Base-by-base conservation (phyloP, 768 basidiomycete species). In the Mycena crocata region DNA sequence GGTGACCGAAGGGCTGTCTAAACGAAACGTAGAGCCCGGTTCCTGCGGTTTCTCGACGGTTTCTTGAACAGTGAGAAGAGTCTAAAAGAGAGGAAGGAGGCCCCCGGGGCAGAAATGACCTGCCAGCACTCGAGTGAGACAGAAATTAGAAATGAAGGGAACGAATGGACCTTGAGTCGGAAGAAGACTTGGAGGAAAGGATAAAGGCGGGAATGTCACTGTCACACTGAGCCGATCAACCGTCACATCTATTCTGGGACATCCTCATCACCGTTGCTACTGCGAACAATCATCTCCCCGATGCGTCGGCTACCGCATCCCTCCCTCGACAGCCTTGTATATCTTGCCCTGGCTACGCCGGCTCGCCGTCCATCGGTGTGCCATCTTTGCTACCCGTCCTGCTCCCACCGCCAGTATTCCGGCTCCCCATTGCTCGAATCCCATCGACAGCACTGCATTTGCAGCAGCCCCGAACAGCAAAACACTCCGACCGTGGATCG, bases 241-340 rank as follows among this genome's bases (percentile, higher is more conserved):
- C n/a, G n/a, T n/a, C n/a, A n/a, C n/a, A n/a, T n/a, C n/a, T n/a
- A n/a, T n/a, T n/a, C n/a, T n/a, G n/a, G n/a, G n/a, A n/a, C n/a
- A n/a, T n/a, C n/a, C n/a, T n/a, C n/a, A n/a, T n/a, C n/a, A n/a
- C n/a, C n/a, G n/a, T n/a, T n/a, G n/a, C n/a, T n/a, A n/a, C n/a
- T n/a, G n/a, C n/a, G n/a, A n/a, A n/a, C n/a, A n/a, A n/a, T n/a
- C n/a, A n/a, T n/a, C n/a, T n/a, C n/a, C n/a, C n/a, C n/a, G n/a
- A n/a, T n/a, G n/a, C n/a, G n/a, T n/a, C n/a, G n/a, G n/a, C n/a
- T n/a, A 45, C 40, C 79, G 78, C 89, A 91, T 88, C 35, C 88
- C 90, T 24, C 90, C 88, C 71, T 95, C 93, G 2, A 99, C 89
- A 12, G 86, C 83, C 79, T 96, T 96, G 85, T 99, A 99, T 54